phyloP scores from a whole-genome alignment of 1,284 basidiomycete genomes.

The Boletus smithii region DNA sequence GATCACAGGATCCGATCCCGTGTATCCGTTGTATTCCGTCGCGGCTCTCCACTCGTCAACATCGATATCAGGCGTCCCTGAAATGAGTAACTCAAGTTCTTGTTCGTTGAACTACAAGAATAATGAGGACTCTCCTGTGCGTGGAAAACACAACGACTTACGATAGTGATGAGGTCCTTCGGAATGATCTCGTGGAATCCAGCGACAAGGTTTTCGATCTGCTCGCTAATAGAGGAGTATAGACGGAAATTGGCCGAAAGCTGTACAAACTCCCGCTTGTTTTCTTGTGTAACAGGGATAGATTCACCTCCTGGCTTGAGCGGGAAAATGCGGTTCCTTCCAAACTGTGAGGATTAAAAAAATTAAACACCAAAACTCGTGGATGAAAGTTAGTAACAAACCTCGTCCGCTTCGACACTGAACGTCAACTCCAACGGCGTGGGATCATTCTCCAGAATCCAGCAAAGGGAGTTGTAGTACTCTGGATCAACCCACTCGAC shows the following conservation, averaged over 20 bases:
- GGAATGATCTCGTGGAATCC: slow-evolving; percentile 98
- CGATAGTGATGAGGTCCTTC: slow-evolving; percentile 77
- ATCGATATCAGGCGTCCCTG: slow-evolving; percentile 97
- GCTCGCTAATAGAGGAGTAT: slow-evolving; percentile 94
- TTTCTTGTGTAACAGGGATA: slow-evolving; percentile 89
- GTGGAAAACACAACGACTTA: slow-evolving; percentile 37
- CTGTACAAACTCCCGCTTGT: slow-evolving; percentile 96
- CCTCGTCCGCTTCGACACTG: slow-evolving; percentile 89
- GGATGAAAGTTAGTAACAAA: slow-evolving; percentile 37
- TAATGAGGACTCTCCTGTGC: slow-evolving; percentile 18
- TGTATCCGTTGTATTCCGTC: slow-evolving; percentile 87
- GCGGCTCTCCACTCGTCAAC: slow-evolving; percentile 98
- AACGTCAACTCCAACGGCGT: slow-evolving; percentile 83
- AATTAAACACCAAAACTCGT: not conserved
- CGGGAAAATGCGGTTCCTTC: slow-evolving; percentile 81
- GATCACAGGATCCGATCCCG: slow-evolving; percentile 87
- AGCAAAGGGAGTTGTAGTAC: slow-evolving; percentile 90
- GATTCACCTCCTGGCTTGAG: slow-evolving; percentile 82
- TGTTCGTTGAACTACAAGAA: slow-evolving; percentile 86
- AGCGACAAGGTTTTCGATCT: slow-evolving; percentile 85
- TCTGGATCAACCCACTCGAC: slow-evolving; percentile 97
- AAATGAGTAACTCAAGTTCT: slow-evolving; percentile 96
- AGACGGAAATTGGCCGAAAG: slow-evolving; percentile 88
- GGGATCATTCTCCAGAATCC: slow-evolving; percentile 91
- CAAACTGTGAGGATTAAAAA: slow-evolving; percentile 57